These are phyloP conservation scores for Haplosporangium gracile DNA, from an alignment of 192 early-diverging fungal species.

Conservation along the genomic window DNA sequence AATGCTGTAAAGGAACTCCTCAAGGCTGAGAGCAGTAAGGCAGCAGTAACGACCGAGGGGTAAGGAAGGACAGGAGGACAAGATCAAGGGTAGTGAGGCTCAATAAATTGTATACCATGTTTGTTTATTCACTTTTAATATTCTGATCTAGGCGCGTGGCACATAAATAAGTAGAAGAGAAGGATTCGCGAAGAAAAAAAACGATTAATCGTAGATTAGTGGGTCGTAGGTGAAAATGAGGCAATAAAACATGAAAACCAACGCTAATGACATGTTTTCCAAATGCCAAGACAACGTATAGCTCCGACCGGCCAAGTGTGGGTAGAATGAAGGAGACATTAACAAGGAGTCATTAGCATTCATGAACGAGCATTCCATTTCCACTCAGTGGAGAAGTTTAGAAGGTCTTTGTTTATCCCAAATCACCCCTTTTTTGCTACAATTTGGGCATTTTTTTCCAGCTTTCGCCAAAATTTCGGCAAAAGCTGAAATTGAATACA, in stretches of 20 bases:
- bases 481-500: no score
- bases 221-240: neutral
- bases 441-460: no score
- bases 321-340: conserved; percentile 10
- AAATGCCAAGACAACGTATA: conserved; percentile 13
- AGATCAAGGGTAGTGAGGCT: neutral
- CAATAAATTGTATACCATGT: conserved; percentile 2
- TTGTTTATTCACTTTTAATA: neutral
- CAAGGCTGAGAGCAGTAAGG: conserved; percentile 8
- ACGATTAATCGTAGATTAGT: conserved; percentile 1
- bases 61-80: conserved; percentile 8
- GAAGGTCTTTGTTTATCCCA: no score
- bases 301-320: neutral
- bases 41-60: neutral
- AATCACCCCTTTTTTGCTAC: no score
- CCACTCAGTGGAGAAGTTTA: neutral
- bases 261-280: neutral
- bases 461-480: no score
- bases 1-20: conserved; percentile 16
- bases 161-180: neutral
- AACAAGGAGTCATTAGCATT: conserved; percentile 11
- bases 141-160: neutral
- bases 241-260: conserved; percentile 1
- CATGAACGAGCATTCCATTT: conserved; percentile 4
- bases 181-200: neutral